A percentile compares a stretch with the other conserved stretches of the same genome.
Evolutionary conservation across 2,329 filamentous ascomycete genomes (phyloP).

Genomic region (Neoscytalidium dimidiatum): DNA sequence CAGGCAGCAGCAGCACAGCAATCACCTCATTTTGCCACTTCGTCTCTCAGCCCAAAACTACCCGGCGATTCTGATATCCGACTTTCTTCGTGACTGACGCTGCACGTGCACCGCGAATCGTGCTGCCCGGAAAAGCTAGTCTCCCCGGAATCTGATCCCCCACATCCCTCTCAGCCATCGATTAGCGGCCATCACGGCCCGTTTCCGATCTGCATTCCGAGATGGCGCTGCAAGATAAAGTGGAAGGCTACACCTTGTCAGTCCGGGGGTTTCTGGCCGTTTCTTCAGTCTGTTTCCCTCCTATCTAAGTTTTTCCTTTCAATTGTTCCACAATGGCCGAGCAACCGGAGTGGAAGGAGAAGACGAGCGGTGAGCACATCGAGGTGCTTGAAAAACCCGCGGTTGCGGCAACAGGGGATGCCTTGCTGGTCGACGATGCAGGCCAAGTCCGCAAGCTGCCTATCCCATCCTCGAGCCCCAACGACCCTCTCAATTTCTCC

Average conservation of each 20-base stretch:
- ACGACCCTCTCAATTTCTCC: slow-evolving; percentile 30
- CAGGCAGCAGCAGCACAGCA: not conserved
- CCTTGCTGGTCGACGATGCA: slow-evolving; percentile 23
- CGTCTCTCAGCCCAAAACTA: not conserved
- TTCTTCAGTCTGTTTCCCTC: not conserved
- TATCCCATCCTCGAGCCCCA: slow-evolving; percentile 23
- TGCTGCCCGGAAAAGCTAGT: not conserved
- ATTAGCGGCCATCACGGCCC: not conserved
- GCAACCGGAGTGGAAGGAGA: not conserved
- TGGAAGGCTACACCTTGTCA: not conserved
- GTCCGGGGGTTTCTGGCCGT: not conserved
- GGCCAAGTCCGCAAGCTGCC: slow-evolving; percentile 26
- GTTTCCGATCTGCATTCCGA: slow-evolving; percentile 6
- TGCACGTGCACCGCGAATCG: not conserved
- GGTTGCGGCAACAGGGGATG: slow-evolving; percentile 19
- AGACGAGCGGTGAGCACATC: slow-evolving; percentile 4
- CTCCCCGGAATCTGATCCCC: not conserved
- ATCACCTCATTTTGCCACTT: not conserved
- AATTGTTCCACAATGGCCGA: not conserved
- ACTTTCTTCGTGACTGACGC: not conserved
- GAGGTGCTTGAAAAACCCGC: not conserved
- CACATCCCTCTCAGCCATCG: not conserved
- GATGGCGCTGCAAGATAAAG: not conserved
- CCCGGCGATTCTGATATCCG: not conserved
- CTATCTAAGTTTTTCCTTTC: not conserved